Conservation (phyloP, 176 grass and related monocot species). For the Juncus inflexus region DNA sequence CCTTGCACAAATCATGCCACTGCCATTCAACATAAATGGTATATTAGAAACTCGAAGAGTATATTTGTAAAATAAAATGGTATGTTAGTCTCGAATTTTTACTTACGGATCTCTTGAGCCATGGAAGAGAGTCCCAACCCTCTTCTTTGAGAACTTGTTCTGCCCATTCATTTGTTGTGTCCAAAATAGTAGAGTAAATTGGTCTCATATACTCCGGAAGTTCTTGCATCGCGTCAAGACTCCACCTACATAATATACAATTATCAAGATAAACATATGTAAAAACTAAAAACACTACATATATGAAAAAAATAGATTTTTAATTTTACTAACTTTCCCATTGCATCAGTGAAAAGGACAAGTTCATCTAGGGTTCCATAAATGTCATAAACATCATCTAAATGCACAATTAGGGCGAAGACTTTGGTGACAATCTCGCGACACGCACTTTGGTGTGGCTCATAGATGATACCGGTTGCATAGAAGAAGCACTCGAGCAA, state of each 20-base stretch:
- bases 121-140: constrained; percentile 13
- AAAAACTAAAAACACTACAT: background rate
- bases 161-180: constrained; percentile 29
- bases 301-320: background rate
- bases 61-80: background rate
- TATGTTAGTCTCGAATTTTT: too few relatives aligned
- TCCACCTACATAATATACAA: constrained; percentile 37
- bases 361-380: constrained; percentile 53
- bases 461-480: constrained; percentile 26
- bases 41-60: too few relatives aligned
- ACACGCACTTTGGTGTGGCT: constrained; percentile 5
- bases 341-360: constrained; percentile 32
- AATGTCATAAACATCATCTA: constrained; percentile 62
- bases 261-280: background rate
- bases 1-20: constrained; percentile 34
- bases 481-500: constrained; percentile 49
- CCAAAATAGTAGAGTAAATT: constrained; percentile 22
- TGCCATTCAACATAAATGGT: background rate
- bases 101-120: constrained; percentile 31
- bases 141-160: constrained; percentile 6
- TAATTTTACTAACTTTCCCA: constrained; percentile 31
- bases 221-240: constrained; percentile 7
- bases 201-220: constrained; percentile 44
- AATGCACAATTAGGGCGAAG: constrained; percentile 4
- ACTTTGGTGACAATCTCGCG: constrained; percentile 31